Base-by-base conservation (phyloP, 768 basidiomycete genomes). In the Mycena epipterygia region DNA sequence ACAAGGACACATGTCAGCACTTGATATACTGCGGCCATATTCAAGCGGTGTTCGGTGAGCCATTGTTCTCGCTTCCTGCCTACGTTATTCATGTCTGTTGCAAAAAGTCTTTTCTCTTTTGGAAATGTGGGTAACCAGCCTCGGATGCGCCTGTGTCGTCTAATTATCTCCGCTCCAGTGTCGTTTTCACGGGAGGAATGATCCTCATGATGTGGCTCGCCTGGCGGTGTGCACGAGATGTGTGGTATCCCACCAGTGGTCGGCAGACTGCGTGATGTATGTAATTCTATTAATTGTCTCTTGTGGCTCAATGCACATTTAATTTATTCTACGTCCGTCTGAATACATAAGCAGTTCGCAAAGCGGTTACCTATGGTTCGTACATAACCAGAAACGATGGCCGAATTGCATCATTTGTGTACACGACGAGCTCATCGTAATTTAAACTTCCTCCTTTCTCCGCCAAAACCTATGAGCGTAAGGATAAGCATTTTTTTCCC, bases 371-470 rank as follows among this genome's bases (percentile, higher is more conserved):
- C 57, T 80, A 88, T 41, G 84, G 84, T 63, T 92, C 90, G 68
- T 92, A 93, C 79, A 92, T 85, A 30, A 93, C 88, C 39, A 93
- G 82, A 76, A 89, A 93, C 19, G 91, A 91, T 5, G 92, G 91
- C 44, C 91, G 81, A 59, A 93, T 91, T 2, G 92, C 92, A 67
- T 93, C 89, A 77, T 93, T 91, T 48, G 82, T 81, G 74, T 93
- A 93, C 32, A 93, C 90, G 12, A 93, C 86, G 29, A 92, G 78
- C 73, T 93, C 92, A 73, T 93, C 92, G 53, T 93, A 89, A 73
- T 93, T 92, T 39, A 93, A 79, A 55, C 86, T 87, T 32, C 88
- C 90, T 19, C 91, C 91, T 65, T 86, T 87, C 80, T 93, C 91
- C 8, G 89, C 91, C 48, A 93, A 83, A 30, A 92, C 90, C 91